Evolutionary conservation across 1,284 basidiomycete genomes (phyloP).

Genomic region (Malassezia sp.): DNA sequence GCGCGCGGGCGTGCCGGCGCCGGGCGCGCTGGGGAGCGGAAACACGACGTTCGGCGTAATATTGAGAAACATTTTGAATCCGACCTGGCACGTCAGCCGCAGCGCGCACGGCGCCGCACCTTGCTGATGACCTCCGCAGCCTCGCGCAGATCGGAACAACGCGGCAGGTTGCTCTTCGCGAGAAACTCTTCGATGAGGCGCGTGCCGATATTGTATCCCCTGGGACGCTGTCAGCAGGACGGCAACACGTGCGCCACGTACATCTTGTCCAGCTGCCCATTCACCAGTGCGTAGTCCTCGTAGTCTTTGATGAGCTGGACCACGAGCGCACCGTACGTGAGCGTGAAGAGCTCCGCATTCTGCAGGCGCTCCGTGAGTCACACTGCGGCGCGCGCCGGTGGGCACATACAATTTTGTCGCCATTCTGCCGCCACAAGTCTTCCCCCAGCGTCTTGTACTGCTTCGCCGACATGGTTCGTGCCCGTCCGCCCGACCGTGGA

Average conservation of each 20-base stretch:
- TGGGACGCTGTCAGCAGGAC: conserved; percentile 44
- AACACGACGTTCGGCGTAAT: conserved; percentile 75
- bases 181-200: conserved; percentile 95
- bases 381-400: too few relatives aligned
- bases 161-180: conserved; percentile 59
- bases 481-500: too few relatives aligned
- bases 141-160: conserved; percentile 79
- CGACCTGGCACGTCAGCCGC: too few relatives aligned
- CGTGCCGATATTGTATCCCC: conserved; percentile 98
- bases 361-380: conserved; percentile 1
- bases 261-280: conserved; percentile 59
- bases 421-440: conserved; percentile 43
- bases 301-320: conserved; percentile 98
- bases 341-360: conserved; percentile 89
- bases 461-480: conserved; percentile 29
- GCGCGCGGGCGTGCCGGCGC: neutral
- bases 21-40: too few relatives aligned
- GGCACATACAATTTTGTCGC: conserved; percentile 44
- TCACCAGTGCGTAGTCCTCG: conserved; percentile 81
- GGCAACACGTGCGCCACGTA: too few relatives aligned
- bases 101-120: too few relatives aligned
- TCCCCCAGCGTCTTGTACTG: conserved; percentile 41
- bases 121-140: conserved; percentile 53
- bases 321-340: conserved; percentile 94
- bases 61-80: conserved; percentile 97